These are phyloP conservation scores for Chaetoceros tenuissimus DNA, from an alignment of 108 stramenopile species.

Conservation along the genomic window DNA sequence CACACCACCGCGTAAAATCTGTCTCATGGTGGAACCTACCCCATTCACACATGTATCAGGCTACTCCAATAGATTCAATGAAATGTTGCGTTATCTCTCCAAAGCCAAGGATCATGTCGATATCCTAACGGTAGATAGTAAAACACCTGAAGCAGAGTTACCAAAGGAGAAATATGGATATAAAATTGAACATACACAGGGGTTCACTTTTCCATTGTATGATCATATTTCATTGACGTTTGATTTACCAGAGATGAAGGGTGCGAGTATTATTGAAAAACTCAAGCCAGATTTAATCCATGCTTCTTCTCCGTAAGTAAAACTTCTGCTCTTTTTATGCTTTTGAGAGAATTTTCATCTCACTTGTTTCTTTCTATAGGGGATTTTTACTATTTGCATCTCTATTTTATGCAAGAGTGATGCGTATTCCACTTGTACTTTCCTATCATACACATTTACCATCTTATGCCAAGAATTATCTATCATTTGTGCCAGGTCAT, in stretches of 20 bases:
- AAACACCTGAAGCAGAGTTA: slow-evolving; percentile 50
- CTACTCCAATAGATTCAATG: slow-evolving; percentile 96
- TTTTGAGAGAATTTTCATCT: background rate
- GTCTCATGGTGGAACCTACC: slow-evolving; percentile 81
- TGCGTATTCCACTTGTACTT: slow-evolving; percentile 74
- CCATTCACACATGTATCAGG: slow-evolving; percentile 96
- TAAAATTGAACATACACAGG: slow-evolving; percentile 75
- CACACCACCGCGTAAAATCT: slow-evolving; percentile 54
- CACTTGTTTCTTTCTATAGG: slow-evolving; percentile 14
- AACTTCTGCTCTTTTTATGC: background rate
- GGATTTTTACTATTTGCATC: slow-evolving; percentile 85
- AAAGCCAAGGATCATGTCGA: slow-evolving; percentile 87
- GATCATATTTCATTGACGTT: slow-evolving; percentile 84
- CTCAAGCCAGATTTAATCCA: slow-evolving; percentile 91
- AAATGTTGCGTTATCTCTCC: slow-evolving; percentile 82
- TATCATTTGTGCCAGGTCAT: slow-evolving; percentile 72
- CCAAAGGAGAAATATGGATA: slow-evolving; percentile 69
- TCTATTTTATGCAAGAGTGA: slow-evolving; percentile 73
- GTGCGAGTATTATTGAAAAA: slow-evolving; percentile 68
- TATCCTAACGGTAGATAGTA: slow-evolving; percentile 85
- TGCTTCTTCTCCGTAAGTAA: slow-evolving; percentile 83
- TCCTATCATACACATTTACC: slow-evolving; percentile 96
- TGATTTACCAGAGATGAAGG: slow-evolving; percentile 83
- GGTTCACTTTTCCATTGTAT: slow-evolving; percentile 92
- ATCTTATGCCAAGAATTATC: slow-evolving; percentile 79